phyloP scores from a whole-genome alignment of 2,329 filamentous ascomycete species.

The Microdochium paspali region DNA sequence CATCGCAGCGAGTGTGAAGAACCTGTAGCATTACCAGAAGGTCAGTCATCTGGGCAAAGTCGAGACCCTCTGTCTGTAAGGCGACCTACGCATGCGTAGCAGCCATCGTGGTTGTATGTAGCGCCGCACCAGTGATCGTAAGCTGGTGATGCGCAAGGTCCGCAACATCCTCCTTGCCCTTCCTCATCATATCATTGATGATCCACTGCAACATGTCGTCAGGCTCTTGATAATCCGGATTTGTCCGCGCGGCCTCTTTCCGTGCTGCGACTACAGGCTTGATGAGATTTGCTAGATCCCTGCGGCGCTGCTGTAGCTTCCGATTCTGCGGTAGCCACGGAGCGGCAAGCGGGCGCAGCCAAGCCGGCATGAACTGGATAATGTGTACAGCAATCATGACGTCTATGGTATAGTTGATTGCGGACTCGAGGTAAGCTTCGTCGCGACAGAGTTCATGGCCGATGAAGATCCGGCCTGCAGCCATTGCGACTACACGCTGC shows the following conservation, averaged over 20 bases:
- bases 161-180: conserved; percentile 2
- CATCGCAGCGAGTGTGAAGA: conserved; percentile 1
- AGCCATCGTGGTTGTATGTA: conserved; percentile 4
- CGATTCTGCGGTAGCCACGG: conserved; percentile 30
- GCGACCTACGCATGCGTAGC: conserved; percentile 4
- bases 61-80: no score
- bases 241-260: conserved; percentile 9
- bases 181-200: conserved; percentile 10
- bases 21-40: no score
- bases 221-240: conserved; percentile 17
- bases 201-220: conserved; percentile 25
- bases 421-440: conserved; percentile 17
- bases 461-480: conserved; percentile 21
- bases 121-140: conserved; percentile 4
- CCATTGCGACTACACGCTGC: not conserved
- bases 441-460: conserved; percentile 18
- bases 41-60: no score
- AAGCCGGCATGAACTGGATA: conserved; percentile 16
- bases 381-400: conserved; percentile 15
- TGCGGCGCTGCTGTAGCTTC: conserved; percentile 24
- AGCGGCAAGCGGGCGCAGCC: conserved; percentile 20
- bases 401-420: conserved; percentile 20
- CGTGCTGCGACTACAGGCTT: conserved; percentile 18
- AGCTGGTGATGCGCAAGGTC: conserved; percentile 1
- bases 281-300: conserved; percentile 24